A percentile compares a stretch with the other conserved stretches of the same genome.
Conservation (phyloP, 257 asterid species). For the Echites panduratus region DNA sequence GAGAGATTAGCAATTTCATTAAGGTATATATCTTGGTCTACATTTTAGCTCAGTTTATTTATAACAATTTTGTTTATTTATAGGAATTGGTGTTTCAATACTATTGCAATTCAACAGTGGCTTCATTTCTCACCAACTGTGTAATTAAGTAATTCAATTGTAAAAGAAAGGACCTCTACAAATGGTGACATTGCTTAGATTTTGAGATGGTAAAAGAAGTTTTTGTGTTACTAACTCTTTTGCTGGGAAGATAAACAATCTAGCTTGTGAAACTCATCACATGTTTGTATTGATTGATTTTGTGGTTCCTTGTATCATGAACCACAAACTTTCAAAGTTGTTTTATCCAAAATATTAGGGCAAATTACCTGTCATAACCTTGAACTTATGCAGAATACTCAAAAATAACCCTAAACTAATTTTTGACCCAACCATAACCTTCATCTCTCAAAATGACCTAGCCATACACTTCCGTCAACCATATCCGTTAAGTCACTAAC, state of each 20-base stretch:
- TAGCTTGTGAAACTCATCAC: no score
- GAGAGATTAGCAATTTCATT: conserved; percentile 49
- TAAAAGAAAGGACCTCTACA: neutral
- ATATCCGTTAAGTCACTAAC: no score
- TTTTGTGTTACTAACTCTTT: neutral
- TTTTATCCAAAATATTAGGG: neutral
- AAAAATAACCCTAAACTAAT: no score
- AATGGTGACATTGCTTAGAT: neutral
- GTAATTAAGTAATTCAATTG: neutral
- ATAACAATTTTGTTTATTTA: neutral
- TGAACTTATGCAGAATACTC: no score
- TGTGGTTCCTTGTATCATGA: neutral
- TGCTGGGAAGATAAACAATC: neutral
- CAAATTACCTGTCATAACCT: no score
- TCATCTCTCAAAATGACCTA: no score
- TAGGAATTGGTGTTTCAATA: no score
- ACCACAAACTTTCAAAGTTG: neutral
- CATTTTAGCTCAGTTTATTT: neutral
- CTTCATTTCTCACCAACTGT: neutral
- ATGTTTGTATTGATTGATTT: neutral
- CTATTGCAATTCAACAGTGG: neutral
- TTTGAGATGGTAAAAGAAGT: neutral
- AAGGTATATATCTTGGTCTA: conserved; percentile 54
- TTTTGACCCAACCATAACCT: no score
- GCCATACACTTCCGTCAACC: no score